phyloP scores from a whole-genome alignment of 2,329 filamentous ascomycete genomes.

The Cladosporium phlei region DNA sequence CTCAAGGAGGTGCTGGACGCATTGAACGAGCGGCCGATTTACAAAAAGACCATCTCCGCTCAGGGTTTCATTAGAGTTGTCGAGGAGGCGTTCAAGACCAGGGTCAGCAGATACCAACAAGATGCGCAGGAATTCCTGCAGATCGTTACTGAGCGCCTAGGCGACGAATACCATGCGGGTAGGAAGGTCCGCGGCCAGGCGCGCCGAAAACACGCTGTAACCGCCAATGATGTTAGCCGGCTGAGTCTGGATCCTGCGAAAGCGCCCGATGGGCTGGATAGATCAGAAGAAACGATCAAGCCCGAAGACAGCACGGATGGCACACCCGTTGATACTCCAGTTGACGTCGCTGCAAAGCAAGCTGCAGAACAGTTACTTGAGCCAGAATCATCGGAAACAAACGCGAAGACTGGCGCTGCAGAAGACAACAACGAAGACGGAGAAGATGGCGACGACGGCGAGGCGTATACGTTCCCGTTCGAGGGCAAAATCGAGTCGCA shows the following conservation, averaged over 20 bases:
- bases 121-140: conserved; percentile 97
- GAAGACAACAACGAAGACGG: conserved; percentile 24
- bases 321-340: conserved; percentile 3
- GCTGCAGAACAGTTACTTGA: conserved; percentile 7
- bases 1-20: conserved; percentile 89
- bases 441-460: conserved; percentile 35
- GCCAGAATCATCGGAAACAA: not conserved
- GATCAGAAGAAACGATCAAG: conserved; percentile 12
- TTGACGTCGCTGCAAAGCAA: conserved; percentile 9
- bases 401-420: conserved; percentile 15
- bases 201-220: conserved; percentile 21
- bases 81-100: conserved; percentile 80
- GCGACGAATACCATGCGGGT: conserved; percentile 90
- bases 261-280: conserved; percentile 10
- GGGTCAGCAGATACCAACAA: conserved; percentile 91
- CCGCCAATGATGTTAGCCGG: not conserved
- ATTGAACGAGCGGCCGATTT: conserved; percentile 87
- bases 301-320: conserved; percentile 12
- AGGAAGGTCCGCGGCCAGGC: conserved; percentile 64
- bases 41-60: conserved; percentile 88
- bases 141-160: conserved; percentile 83
- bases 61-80: conserved; percentile 76
- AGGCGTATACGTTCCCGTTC: conserved; percentile 77
- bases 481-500: conserved; percentile 92
- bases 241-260: not conserved